Base-by-base conservation (phyloP, 345 rosid species). In the Aethionema arabicum region DNA sequence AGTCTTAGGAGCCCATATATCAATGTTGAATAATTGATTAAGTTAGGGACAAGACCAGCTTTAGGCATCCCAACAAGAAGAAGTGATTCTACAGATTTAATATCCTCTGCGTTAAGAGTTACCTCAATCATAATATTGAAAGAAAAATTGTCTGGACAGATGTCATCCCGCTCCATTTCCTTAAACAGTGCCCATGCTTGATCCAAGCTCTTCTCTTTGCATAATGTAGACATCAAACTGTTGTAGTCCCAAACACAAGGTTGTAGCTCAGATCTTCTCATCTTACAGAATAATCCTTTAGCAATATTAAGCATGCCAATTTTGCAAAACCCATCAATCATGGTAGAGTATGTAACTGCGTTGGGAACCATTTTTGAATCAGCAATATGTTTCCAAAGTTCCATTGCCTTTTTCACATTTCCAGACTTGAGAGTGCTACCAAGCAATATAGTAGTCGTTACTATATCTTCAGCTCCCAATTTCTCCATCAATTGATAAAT, bases 1-100 rank as follows among this genome's bases (percentile, higher is more conserved):
- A 55, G 66, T 67, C 76, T 80, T 21, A 75, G 65, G 12, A 80
- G 52, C 72, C 84, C 56, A 70, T 66, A 78, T 65, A 79, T 79
- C 11, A 79, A 58, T 8, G 70, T 69, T 32, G 79, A 66, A 56
- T 71, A 79, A 51, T 85, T 80, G 32, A 61, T 36, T 55, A 59
- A 59, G 65, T 76, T 83, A 49, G 85, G 80, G 39, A 50, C 50
- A 64, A 76, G 65, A 49, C 81, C 81, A 73, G 67, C 32, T 47
- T 69, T 63, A 46, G 66, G 58, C 83, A 83, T 78, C 38, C 78
- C 83, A 2, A 29, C 39, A 21, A 21, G 1, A 15, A 78, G 73
- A 27, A 76, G 70, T 11, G 65, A 74, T 58, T 74, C 74, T 50
- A 77, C 76, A 47, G 75, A 63, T 49, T 72, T 61, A 65, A 78